Conservation (phyloP, 2,329 filamentous ascomycete genomes). For the Grosmannia clavigera region DNA sequence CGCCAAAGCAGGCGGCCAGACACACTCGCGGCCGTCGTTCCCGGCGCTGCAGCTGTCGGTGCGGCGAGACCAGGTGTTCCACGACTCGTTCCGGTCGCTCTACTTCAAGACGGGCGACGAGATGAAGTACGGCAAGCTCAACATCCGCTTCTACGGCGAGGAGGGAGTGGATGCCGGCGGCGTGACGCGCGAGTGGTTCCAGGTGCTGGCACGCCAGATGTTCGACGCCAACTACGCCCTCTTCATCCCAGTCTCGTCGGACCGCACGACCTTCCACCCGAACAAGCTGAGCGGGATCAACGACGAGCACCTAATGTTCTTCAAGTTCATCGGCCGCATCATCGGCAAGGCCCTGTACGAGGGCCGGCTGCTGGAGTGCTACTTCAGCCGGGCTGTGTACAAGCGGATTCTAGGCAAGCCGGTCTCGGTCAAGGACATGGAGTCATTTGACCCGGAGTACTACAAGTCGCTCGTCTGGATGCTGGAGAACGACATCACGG, state of each 20-base stretch:
- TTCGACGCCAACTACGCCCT: conserved; percentile 96
- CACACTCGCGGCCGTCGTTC: conserved; percentile 51
- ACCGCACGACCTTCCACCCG: conserved; percentile 96
- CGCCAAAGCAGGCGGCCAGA: conserved; percentile 42
- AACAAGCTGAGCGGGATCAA: conserved; percentile 92
- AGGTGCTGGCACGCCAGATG: conserved; percentile 93
- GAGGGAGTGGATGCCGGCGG: conserved; percentile 96
- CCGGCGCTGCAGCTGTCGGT: conserved; percentile 75
- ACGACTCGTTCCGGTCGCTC: conserved; percentile 95
- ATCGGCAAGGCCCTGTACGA: conserved; percentile 98
- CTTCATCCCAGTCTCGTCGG: conserved; percentile 92
- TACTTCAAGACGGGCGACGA: conserved; percentile 95
- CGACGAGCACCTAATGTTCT: conserved; percentile 90
- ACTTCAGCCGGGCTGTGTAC: conserved; percentile 97
- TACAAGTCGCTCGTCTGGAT: conserved; percentile 99
- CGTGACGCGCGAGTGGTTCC: conserved; percentile 98
- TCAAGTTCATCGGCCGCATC: conserved; percentile 97
- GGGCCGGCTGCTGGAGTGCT: conserved; percentile 88
- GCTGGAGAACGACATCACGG: conserved; percentile 95
- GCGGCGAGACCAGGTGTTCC: conserved; percentile 89
- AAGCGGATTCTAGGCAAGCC: conserved; percentile 92
- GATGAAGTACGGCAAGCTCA: conserved; percentile 98
- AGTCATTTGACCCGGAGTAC: conserved; percentile 95
- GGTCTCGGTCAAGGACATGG: conserved; percentile 98
- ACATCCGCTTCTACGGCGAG: conserved; percentile 92